Evolutionary conservation across 2,329 filamentous ascomycete genomes (phyloP), one percentile per base, ranked within the genome.

Genomic region (Aurifilum marmelostoma): DNA sequence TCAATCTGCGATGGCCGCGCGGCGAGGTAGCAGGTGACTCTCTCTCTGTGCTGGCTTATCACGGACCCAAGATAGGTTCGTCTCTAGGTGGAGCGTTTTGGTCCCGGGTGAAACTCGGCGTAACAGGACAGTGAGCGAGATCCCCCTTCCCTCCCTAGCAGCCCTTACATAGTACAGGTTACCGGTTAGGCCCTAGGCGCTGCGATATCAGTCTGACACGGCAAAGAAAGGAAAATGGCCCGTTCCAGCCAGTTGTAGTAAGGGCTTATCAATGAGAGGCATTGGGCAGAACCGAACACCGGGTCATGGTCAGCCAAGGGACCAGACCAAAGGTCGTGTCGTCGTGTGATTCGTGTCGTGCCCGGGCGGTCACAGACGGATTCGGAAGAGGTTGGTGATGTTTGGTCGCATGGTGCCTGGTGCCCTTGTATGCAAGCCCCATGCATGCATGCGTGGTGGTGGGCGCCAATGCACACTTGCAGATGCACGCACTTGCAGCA

Each of bases 301-400:
- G 21, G 34, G 21, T 7, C 59, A 24, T n/a, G 21, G 34, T n/a
- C 43, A 47, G 43, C 43, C 43, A 47, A 16, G 21, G 11, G 59
- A 34, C 59, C 21, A 61, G 34, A 43, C 21, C 37, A 41, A 47
- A 43, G 52, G 27, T 62, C 69, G 69, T 70, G 69, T 63, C n/a
- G 32, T 41, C 24, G 47, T 64, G 63, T 70, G 63, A 66, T 70
- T 66, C 69, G 63, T 68, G 64, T 69, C 65, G 65, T 64, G 2
- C 58, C 27, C 24, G 27, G 24, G 54, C 12, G 43, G 27, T 56
- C 52, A 56, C 52, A 27, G 52, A 56, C 52, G 52, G 52, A 56
- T 56, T 56, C 52, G 52, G 52, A 56, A 29, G 52, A 56, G 52
- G 52, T 27, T 29, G n/a, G 50, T 54, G 24, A 27, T 47, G 41